phyloP scores from a whole-genome alignment of 1,284 basidiomycete species.

The Boletus mariae region DNA sequence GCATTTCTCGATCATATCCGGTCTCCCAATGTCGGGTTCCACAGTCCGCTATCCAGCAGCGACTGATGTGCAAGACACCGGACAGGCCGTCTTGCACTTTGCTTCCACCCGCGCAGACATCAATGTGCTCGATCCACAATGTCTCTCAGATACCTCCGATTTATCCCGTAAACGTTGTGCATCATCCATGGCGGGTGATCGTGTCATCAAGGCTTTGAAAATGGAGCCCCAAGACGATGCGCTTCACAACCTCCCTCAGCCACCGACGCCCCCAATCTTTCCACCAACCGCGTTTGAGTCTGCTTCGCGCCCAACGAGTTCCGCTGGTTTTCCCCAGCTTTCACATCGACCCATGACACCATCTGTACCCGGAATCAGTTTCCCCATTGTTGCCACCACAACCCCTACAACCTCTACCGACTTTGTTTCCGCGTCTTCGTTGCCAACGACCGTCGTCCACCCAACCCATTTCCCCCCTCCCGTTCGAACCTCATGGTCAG shows the following conservation, averaged over 20 bases:
- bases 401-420: constrained; percentile 22
- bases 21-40: constrained; percentile 14
- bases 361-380: constrained; percentile 19
- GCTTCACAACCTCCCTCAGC: constrained; percentile 29
- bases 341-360: constrained; percentile 25
- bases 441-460: constrained; percentile 21
- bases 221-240: constrained; percentile 62
- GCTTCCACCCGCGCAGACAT: constrained; percentile 18
- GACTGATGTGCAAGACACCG: constrained; percentile 22
- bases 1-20: constrained; percentile 18
- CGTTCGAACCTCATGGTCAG: constrained; percentile 30
- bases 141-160: constrained; percentile 26
- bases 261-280: constrained; percentile 28
- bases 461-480: constrained; percentile 22
- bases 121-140: constrained; percentile 21
- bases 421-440: constrained; percentile 23
- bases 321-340: constrained; percentile 33
- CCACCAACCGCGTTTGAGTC: constrained; percentile 32
- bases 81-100: constrained; percentile 17
- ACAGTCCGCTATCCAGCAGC: constrained; percentile 16
- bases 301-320: constrained; percentile 42
- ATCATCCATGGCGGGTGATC: constrained; percentile 57
- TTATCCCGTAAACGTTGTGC: constrained; percentile 62
- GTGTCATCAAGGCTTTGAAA: constrained; percentile 62
- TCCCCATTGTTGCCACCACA: constrained; percentile 18